Percentiles rank a stretch among this genome's conserved stretches.
These are phyloP conservation scores for Durotheca rogersii DNA, from an alignment of 495 filamentous ascomycete genomes.

Conservation along the genomic window DNA sequence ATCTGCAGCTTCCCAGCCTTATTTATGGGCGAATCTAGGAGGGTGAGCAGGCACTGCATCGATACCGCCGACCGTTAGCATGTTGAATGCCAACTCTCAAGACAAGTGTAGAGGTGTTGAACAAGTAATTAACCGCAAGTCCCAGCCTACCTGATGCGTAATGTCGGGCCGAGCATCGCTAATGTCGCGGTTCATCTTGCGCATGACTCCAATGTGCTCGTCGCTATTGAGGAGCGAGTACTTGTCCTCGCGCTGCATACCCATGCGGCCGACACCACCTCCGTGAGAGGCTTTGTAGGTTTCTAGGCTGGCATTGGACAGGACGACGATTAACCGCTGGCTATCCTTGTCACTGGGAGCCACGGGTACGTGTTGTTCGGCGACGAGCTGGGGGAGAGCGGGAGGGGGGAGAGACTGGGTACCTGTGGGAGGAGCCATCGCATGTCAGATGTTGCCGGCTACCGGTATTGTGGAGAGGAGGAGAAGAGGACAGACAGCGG, in stretches of 20 bases:
- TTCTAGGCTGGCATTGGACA: slow-evolving; percentile 95
- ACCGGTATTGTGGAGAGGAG: not conserved
- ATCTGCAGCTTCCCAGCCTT: slow-evolving; percentile 97
- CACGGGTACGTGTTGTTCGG: slow-evolving; percentile 88
- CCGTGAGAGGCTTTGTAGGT: slow-evolving; percentile 86
- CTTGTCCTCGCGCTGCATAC: slow-evolving; percentile 78
- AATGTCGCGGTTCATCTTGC: slow-evolving; percentile 98
- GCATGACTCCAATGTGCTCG: slow-evolving; percentile 97
- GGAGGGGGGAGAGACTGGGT: slow-evolving; percentile 95
- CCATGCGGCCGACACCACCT: slow-evolving; percentile 57
- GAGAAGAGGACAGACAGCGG: not conserved
- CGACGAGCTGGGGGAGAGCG: slow-evolving; percentile 82
- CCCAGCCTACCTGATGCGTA: slow-evolving; percentile 79
- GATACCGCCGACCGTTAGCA: slow-evolving; percentile 36
- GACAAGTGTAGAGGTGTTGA: slow-evolving; percentile 25
- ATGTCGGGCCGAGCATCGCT: slow-evolving; percentile 97
- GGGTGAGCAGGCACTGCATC: slow-evolving; percentile 87
- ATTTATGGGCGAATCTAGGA: slow-evolving; percentile 97
- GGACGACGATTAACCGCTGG: slow-evolving; percentile 88
- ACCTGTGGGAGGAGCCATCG: slow-evolving; percentile 40
- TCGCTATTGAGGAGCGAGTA: slow-evolving; percentile 97
- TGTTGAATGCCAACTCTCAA: slow-evolving; percentile 46
- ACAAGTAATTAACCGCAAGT: slow-evolving; percentile 7
- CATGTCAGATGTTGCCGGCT: slow-evolving; percentile 14
- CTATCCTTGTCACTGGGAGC: slow-evolving; percentile 81